These are phyloP conservation scores for Cymbopogon citratus DNA, from an alignment of 176 grass and related monocot species.

Conservation along the genomic window DNA sequence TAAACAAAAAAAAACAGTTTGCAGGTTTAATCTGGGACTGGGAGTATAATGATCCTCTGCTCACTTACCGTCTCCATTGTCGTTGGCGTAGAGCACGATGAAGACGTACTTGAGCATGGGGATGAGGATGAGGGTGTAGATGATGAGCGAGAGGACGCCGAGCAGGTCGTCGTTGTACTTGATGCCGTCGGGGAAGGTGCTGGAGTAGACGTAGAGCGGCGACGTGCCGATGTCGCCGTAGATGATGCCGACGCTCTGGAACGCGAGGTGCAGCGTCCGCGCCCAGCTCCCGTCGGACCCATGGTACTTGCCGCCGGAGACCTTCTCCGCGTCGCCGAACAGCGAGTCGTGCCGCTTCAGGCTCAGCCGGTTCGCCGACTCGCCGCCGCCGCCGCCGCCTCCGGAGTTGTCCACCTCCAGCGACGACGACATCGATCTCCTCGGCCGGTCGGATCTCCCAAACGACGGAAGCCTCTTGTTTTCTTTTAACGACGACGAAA, in stretches of 20 bases:
- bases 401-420: conserved; percentile 19
- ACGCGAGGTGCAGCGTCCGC: conserved; percentile 38
- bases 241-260: conserved; percentile 60
- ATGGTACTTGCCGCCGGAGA: conserved; percentile 21
- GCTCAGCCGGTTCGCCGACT: conserved; percentile 11
- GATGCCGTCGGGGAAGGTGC: conserved; percentile 54
- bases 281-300: conserved; percentile 24
- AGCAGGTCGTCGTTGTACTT: conserved; percentile 37
- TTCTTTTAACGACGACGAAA: no score
- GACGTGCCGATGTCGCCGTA: conserved; percentile 68
- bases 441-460: conserved; percentile 8
- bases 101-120: conserved; percentile 52
- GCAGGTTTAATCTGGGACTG: no score
- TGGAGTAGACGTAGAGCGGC: conserved; percentile 51
- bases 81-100: conserved; percentile 46
- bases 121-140: conserved; percentile 39
- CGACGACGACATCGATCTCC: conserved; percentile 28
- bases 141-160: conserved; percentile 49
- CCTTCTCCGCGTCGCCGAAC: conserved; percentile 42
- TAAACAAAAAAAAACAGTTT: not conserved
- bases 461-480: not conserved
- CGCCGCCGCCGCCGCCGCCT: not conserved
- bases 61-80: conserved; percentile 43
- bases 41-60: not conserved
- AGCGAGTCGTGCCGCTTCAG: conserved; percentile 44